phyloP scores from a whole-genome alignment of 2,329 filamentous ascomycete genomes.

The Neoascochyta sp. region DNA sequence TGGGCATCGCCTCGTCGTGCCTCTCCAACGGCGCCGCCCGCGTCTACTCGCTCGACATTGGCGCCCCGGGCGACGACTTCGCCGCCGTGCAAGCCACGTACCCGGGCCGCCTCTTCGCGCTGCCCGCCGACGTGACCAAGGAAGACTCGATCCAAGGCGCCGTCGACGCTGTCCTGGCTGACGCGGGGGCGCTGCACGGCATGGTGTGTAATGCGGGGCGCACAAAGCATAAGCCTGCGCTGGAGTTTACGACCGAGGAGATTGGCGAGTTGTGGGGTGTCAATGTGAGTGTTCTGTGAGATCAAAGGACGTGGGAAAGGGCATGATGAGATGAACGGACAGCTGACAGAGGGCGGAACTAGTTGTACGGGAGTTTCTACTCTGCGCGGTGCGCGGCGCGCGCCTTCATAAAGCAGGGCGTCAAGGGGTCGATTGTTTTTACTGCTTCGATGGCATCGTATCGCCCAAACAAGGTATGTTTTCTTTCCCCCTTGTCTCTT shows the following conservation, averaged over 20 bases:
- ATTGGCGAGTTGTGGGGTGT: conserved; percentile 45
- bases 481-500: neutral
- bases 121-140: conserved; percentile 48
- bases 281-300: conserved; percentile 32
- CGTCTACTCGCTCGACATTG: conserved; percentile 49
- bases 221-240: conserved; percentile 52
- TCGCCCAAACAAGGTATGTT: conserved; percentile 42
- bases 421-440: conserved; percentile 48
- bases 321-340: too few species aligned
- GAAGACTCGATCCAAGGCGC: conserved; percentile 46
- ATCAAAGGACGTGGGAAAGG: too few species aligned
- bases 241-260: conserved; percentile 50
- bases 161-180: conserved; percentile 44
- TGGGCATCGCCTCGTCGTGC: conserved; percentile 48
- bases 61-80: conserved; percentile 44
- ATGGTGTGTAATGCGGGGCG: conserved; percentile 52
- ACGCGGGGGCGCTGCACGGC: conserved; percentile 46
- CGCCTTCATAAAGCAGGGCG: conserved; percentile 45
- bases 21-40: conserved; percentile 44
- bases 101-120: conserved; percentile 41
- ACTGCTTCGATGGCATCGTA: conserved; percentile 49
- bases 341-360: too few species aligned
- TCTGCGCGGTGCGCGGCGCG: conserved; percentile 43
- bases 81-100: conserved; percentile 36
- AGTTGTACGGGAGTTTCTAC: conserved; percentile 46